phyloP scores from a whole-genome alignment of 192 early-diverging fungal genomes.

The Coemansia sp. region DNA sequence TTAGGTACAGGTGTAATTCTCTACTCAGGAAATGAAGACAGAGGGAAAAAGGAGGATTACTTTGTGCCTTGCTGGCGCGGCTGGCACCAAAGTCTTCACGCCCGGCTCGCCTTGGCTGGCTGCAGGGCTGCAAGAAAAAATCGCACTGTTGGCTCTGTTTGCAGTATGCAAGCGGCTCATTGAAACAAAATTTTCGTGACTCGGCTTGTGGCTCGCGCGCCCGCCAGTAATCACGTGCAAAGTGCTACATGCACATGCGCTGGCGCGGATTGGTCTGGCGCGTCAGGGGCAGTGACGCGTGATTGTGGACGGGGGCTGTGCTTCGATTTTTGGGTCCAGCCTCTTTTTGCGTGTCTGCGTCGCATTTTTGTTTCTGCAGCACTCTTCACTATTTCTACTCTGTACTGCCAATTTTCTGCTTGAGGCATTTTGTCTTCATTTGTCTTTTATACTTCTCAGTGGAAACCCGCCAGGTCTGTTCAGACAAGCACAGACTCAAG shows the following conservation, averaged over 20 bases:
- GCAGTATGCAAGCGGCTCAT: slow-evolving; percentile 4
- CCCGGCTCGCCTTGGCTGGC: background rate
- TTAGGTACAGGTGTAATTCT: slow-evolving; percentile 31
- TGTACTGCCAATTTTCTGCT: background rate
- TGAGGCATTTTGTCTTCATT: background rate
- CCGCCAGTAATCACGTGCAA: slow-evolving; percentile 23
- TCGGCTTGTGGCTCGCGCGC: slow-evolving; percentile 9
- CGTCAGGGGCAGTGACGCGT: slow-evolving; percentile 9
- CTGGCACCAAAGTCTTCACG: slow-evolving; percentile 6
- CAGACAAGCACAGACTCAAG: background rate
- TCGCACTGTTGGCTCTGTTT: background rate
- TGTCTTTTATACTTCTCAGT: background rate
- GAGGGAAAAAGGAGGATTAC: slow-evolving; percentile 48
- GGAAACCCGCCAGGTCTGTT: background rate
- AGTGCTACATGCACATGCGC: slow-evolving; percentile 9
- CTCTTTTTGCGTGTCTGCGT: background rate
- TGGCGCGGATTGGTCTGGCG: slow-evolving; percentile 17
- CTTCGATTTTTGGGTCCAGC: slow-evolving; percentile 5
- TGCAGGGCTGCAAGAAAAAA: slow-evolving; percentile 6
- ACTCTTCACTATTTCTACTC: background rate
- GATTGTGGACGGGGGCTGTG: slow-evolving; percentile 4
- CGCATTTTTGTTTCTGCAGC: background rate
- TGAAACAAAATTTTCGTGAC: slow-evolving; percentile 14
- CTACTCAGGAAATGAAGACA: slow-evolving; percentile 38
- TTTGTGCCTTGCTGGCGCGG: background rate